These are phyloP conservation scores for Capillidium heterosporum DNA, from an alignment of 371 early-diverging fungal genomes.

Conservation along the genomic window DNA sequence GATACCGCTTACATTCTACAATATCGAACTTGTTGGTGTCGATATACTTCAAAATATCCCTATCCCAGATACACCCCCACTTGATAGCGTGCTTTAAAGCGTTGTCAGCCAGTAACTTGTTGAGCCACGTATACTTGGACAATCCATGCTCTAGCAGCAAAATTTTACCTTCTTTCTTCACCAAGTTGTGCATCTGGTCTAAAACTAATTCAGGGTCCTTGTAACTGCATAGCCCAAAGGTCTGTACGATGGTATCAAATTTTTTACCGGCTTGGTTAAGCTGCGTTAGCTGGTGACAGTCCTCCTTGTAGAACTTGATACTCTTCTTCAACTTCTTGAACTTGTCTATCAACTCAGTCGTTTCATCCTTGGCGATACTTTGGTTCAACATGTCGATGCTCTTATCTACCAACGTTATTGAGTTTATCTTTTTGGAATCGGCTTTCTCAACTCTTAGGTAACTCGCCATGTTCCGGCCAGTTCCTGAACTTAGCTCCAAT, in stretches of 20 bases:
- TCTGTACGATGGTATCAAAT: conserved; percentile 61
- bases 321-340: conserved; percentile 13
- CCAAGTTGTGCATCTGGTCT: conserved; percentile 36
- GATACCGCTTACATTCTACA: conserved; percentile 35
- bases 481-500: conserved; percentile 45
- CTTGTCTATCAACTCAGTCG: conserved; percentile 16
- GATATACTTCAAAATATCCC: conserved; percentile 45
- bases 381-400: conserved; percentile 33
- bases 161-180: conserved; percentile 35
- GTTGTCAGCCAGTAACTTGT: conserved; percentile 43
- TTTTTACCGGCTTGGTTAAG: conserved; percentile 14
- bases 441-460: conserved; percentile 22
- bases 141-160: conserved; percentile 66
- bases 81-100: conserved; percentile 45
- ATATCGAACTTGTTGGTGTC: conserved; percentile 37
- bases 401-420: conserved; percentile 34
- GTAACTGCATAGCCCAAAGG: conserved; percentile 65
- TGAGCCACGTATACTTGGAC: conserved; percentile 37
- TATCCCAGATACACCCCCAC: conserved; percentile 85
- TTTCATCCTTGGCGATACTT: conserved; percentile 24
- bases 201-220: conserved; percentile 44
- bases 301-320: conserved; percentile 7
- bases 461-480: conserved; percentile 45
- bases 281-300: conserved; percentile 16
- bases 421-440: not conserved